Conservation (phyloP, 148 eudicot species). For the Chenopodium berlandieri region DNA sequence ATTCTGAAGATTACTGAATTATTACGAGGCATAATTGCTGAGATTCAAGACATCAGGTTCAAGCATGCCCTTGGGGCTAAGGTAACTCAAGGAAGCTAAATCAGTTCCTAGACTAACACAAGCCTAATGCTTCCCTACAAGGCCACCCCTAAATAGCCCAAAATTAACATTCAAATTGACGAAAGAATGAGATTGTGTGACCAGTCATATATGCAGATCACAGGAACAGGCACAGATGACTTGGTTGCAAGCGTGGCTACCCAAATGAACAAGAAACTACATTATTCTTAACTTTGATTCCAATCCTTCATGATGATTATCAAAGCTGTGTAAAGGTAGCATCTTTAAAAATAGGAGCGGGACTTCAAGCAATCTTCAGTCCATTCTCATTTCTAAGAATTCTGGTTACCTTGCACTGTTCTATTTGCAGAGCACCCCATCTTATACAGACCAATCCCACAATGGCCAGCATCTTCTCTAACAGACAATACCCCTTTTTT, state of each 20-base stretch:
- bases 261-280: not conserved
- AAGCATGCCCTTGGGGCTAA: not conserved
- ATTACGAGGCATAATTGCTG: not conserved
- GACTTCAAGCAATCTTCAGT: not conserved
- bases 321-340: not conserved
- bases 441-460: conserved; percentile 4
- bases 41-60: not conserved
- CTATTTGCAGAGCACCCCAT: not conserved
- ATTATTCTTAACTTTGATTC: not conserved
- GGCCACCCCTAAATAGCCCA: not conserved
- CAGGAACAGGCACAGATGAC: not conserved
- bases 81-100: not conserved
- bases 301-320: not conserved
- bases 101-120: not conserved
- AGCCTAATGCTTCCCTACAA: not conserved
- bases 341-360: conserved; percentile 2
- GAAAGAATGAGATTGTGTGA: not conserved
- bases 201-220: not conserved
- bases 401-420: not conserved
- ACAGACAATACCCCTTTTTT: not conserved
- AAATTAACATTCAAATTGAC: conserved; percentile 17
- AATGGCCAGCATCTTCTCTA: conserved; percentile 3
- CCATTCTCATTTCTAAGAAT: not conserved
- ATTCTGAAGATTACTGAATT: not conserved
- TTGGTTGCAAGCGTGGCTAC: not conserved